Evolutionary conservation across 140 eudicot species (phyloP).

Genomic region (Flaveria floridana): DNA sequence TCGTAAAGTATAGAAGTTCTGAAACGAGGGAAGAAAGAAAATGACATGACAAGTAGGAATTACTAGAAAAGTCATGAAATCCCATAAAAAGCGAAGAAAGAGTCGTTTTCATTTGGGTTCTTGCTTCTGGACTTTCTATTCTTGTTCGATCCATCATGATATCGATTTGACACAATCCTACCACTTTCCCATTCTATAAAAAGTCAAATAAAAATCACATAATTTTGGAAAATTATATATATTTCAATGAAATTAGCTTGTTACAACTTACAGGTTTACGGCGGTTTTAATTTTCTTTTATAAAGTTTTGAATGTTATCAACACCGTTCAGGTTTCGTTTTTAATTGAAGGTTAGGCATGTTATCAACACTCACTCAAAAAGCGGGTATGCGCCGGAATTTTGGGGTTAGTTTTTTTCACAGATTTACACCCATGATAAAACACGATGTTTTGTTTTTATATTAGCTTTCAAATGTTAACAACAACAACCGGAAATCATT

Average conservation of each 20-base stretch:
- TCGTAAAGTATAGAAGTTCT: neutral
- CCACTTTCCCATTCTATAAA: slow-evolving; percentile 3
- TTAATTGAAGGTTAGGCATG: too few relatives aligned
- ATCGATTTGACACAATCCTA: slow-evolving; percentile 16
- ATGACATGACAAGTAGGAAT: slow-evolving; percentile 27
- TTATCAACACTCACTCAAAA: too few relatives aligned
- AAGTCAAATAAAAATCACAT: neutral
- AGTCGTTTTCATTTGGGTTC: slow-evolving; percentile 8
- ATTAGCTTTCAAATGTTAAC: too few relatives aligned
- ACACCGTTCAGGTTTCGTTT: too few relatives aligned
- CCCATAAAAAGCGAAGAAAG: slow-evolving; percentile 13
- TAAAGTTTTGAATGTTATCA: too few relatives aligned
- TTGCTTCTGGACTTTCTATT: slow-evolving; percentile 14
- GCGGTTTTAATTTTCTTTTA: too few relatives aligned
- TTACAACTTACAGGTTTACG: too few relatives aligned
- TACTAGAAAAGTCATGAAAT: slow-evolving; percentile 12
- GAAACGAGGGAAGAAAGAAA: slow-evolving; percentile 20
- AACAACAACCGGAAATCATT: too few relatives aligned
- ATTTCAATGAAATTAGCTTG: neutral
- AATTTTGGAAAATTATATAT: neutral
- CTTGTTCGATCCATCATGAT: neutral
- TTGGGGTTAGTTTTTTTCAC: too few relatives aligned
- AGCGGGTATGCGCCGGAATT: too few relatives aligned
- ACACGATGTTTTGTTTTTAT: too few relatives aligned
- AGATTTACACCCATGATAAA: too few relatives aligned